Conservation (phyloP, 768 basidiomycete species). For the Candolleomyces aberdarensis region DNA sequence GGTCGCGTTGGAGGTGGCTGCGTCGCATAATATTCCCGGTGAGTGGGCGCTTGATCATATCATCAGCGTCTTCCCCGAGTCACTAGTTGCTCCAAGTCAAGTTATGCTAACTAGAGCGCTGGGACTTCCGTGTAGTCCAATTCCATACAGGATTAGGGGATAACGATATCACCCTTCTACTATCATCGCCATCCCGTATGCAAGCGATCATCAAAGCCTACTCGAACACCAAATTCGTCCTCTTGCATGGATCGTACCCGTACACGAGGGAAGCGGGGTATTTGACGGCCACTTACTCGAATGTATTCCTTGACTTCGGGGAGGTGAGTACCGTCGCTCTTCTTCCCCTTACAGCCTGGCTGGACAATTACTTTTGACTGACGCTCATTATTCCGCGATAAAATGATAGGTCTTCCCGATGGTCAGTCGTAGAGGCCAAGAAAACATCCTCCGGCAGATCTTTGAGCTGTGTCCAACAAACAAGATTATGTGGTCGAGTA, state of each 20-base stretch:
- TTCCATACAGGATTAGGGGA: constrained; percentile 85
- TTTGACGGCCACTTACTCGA: constrained; percentile 64
- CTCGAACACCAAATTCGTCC: constrained; percentile 57
- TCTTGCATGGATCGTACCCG: constrained; percentile 78
- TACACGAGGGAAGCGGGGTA: constrained; percentile 79
- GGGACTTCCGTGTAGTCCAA: constrained; percentile 49
- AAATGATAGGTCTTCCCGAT: constrained; percentile 57
- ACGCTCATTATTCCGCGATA: background rate
- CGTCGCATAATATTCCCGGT: constrained; percentile 59
- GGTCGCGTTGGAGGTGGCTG: constrained; percentile 50
- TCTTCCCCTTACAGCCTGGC: too few relatives aligned
- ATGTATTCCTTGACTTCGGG: constrained; percentile 79
- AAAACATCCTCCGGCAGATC: constrained; percentile 54
- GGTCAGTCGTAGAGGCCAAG: constrained; percentile 62
- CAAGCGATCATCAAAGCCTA: constrained; percentile 66
- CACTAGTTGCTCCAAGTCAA: background rate
- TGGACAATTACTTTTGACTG: background rate
- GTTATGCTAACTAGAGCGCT: background rate
- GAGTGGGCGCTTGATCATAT: constrained; percentile 10
- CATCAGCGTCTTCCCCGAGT: background rate
- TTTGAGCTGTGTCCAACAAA: constrained; percentile 73
- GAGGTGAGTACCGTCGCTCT: constrained; percentile 38
- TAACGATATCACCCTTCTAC: constrained; percentile 57
- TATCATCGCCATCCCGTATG: constrained; percentile 61
- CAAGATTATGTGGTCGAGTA: constrained; percentile 82